phyloP scores from a whole-genome alignment of 2,329 filamentous ascomycete species.

The Verticillium zaregamsianum region DNA sequence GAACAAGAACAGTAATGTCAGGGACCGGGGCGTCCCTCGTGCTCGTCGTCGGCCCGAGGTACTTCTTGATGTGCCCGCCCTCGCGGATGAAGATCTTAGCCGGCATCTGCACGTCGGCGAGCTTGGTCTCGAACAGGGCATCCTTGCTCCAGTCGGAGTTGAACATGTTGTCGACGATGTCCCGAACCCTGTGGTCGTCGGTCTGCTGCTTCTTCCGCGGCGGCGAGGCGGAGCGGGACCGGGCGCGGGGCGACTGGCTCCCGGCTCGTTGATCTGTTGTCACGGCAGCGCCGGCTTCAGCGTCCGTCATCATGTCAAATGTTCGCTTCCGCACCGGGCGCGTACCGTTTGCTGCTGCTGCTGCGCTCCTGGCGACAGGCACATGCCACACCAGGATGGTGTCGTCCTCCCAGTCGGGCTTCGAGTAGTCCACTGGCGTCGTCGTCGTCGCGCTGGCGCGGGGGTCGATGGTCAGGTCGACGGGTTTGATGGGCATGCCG shows the following conservation, averaged over 20 bases:
- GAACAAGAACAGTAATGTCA: slow-evolving; percentile 67
- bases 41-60: slow-evolving; percentile 63
- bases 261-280: neutral
- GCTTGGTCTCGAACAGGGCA: slow-evolving; percentile 59
- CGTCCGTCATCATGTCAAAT: slow-evolving; percentile 24
- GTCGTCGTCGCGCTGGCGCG: slow-evolving; percentile 21
- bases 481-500: slow-evolving; percentile 66
- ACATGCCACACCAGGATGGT: slow-evolving; percentile 84
- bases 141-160: slow-evolving; percentile 61
- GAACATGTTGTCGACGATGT: slow-evolving; percentile 25
- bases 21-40: slow-evolving; percentile 40
- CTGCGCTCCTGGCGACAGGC: slow-evolving; percentile 36
- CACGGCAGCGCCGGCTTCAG: neutral
- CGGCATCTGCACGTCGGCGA: slow-evolving; percentile 64
- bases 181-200: slow-evolving; percentile 1
- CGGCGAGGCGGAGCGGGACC: neutral
- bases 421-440: slow-evolving; percentile 35
- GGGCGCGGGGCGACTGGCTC: neutral
- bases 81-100: slow-evolving; percentile 65
- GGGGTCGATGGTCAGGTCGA: slow-evolving; percentile 58
- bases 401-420: slow-evolving; percentile 70
- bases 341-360: neutral
- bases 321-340: slow-evolving; percentile 28
- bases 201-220: neutral
- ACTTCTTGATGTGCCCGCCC: slow-evolving; percentile 62